Conservation (phyloP, 2,329 filamentous ascomycete species). For the Didymellaceae sp. region DNA sequence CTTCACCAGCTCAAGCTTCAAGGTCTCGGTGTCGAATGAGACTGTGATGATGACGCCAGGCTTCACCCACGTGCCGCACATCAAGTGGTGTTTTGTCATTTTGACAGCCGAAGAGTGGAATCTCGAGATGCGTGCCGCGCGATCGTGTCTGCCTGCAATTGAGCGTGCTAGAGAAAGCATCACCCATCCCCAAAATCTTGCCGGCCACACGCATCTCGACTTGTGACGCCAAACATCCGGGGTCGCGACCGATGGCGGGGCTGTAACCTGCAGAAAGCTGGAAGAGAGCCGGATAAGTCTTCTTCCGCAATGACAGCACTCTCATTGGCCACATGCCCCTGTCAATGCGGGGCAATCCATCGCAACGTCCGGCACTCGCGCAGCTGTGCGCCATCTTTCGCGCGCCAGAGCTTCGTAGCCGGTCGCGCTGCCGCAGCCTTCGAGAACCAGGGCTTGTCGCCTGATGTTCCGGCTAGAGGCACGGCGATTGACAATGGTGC, state of each 20-base stretch:
- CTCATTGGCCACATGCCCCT: constrained; percentile 67
- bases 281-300: constrained; percentile 34
- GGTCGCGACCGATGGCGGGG: too few species aligned
- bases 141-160: constrained; percentile 1
- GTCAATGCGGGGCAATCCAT: constrained; percentile 37
- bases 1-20: constrained; percentile 77
- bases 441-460: constrained; percentile 20
- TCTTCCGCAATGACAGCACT: constrained; percentile 26
- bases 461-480: constrained; percentile 33
- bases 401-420: constrained; percentile 24
- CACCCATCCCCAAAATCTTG: neutral
- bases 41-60: constrained; percentile 91
- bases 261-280: constrained; percentile 24
- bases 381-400: constrained; percentile 11
- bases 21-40: constrained; percentile 81
- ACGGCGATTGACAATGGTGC: constrained; percentile 30
- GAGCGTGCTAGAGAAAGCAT: constrained; percentile 16
- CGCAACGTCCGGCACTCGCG: constrained; percentile 30
- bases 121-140: neutral
- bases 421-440: constrained; percentile 26
- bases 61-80: constrained; percentile 91
- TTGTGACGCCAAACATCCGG: constrained; percentile 19
- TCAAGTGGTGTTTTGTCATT: constrained; percentile 83
- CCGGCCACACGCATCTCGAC: constrained; percentile 18
- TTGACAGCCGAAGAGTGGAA: constrained; percentile 14